A percentile compares a stretch with the other conserved stretches of the same genome.
phyloP scores from a whole-genome alignment of 352 stramenopile genomes.

The Phytophthora ohioensis region DNA sequence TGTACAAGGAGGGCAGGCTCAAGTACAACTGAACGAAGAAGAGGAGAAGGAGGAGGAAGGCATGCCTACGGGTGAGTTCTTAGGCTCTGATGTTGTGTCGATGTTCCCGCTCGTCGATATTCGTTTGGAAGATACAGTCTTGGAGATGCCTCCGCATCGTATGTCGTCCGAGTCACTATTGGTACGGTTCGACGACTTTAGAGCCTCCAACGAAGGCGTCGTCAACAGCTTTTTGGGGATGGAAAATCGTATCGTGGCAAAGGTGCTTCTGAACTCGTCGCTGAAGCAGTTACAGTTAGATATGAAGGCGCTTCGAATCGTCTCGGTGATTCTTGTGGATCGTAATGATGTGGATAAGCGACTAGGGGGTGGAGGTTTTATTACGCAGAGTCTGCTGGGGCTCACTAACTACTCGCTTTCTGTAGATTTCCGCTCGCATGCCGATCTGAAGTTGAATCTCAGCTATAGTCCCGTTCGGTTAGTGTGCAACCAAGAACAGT shows the following conservation, averaged over 20 bases:
- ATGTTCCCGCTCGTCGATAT: constrained; percentile 85
- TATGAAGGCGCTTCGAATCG: constrained; percentile 71
- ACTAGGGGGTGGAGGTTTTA: constrained; percentile 47
- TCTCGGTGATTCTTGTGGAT: constrained; percentile 81
- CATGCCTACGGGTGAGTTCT: constrained; percentile 30
- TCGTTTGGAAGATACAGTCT: constrained; percentile 67
- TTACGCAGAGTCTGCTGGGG: constrained; percentile 76
- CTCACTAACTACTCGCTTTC: constrained; percentile 68
- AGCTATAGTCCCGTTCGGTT: constrained; percentile 68
- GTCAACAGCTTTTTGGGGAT: constrained; percentile 69
- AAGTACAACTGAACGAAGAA: constrained; percentile 26
- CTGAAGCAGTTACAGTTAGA: constrained; percentile 76
- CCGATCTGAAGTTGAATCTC: constrained; percentile 65
- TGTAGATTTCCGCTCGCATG: constrained; percentile 69
- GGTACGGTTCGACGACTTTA: constrained; percentile 74
- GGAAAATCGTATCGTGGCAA: constrained; percentile 81
- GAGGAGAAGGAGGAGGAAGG: constrained; percentile 22
- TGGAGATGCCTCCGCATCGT: constrained; percentile 83
- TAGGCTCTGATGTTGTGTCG: constrained; percentile 78
- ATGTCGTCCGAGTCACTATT: constrained; percentile 81
- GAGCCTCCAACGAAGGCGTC: constrained; percentile 71
- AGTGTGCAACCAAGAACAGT: constrained; percentile 88
- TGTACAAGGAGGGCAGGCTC: constrained; percentile 26
- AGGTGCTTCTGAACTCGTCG: constrained; percentile 87
- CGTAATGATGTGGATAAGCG: constrained; percentile 39